Evolutionary conservation across 768 basidiomycete species (phyloP).

Genomic region (Boletus barrowsii): DNA sequence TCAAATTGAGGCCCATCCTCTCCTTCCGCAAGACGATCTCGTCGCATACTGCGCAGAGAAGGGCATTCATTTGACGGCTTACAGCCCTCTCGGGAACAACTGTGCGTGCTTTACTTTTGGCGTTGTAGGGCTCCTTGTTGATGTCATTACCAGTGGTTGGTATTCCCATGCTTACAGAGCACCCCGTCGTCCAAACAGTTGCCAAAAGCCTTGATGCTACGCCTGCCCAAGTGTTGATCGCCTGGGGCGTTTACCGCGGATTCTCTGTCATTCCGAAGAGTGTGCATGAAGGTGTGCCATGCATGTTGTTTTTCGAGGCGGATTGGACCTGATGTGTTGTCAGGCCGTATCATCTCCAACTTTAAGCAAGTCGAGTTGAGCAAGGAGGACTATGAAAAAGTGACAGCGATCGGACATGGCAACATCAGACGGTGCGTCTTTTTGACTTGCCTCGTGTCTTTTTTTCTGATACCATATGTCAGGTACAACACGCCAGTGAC

Average conservation of each 20-base stretch:
- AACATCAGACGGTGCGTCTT: conserved; percentile 34
- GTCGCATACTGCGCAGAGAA: conserved; percentile 65
- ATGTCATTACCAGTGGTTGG: conserved; percentile 44
- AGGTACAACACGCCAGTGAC: conserved; percentile 59
- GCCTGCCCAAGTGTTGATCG: conserved; percentile 78
- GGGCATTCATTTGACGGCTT: conserved; percentile 68
- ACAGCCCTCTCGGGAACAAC: conserved; percentile 81
- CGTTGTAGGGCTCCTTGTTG: background rate
- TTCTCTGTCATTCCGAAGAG: conserved; percentile 85
- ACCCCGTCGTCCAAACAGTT: conserved; percentile 57
- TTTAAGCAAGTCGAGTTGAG: conserved; percentile 70
- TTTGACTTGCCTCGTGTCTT: background rate
- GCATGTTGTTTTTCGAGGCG: background rate
- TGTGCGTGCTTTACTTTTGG: conserved; percentile 37
- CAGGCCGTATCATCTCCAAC: conserved; percentile 69
- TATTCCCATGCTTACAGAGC: conserved; percentile 65
- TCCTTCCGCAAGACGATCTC: conserved; percentile 72
- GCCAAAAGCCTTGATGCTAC: conserved; percentile 63
- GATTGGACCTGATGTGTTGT: background rate
- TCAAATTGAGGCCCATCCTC: conserved; percentile 83
- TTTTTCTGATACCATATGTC: background rate
- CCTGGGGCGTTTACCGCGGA: conserved; percentile 75
- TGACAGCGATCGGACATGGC: conserved; percentile 37
- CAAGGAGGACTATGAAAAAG: conserved; percentile 61
- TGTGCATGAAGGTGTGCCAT: conserved; percentile 52